Evolutionary conservation across 768 basidiomycete genomes (phyloP).

Genomic region (Postia placenta): DNA sequence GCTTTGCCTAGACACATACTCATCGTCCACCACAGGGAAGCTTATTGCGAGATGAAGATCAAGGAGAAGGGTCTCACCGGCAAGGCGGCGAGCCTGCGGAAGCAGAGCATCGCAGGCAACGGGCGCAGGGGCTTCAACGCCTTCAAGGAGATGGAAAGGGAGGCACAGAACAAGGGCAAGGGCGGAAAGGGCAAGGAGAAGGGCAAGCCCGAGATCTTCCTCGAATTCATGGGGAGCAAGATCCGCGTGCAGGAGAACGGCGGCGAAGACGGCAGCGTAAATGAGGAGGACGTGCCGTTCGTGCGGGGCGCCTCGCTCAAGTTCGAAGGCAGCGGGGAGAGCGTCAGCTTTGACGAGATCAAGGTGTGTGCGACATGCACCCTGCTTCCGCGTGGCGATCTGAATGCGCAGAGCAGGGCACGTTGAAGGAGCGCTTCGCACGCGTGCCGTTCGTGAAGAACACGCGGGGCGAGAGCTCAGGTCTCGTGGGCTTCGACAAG

Average conservation of each 20-base stretch:
- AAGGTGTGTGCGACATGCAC: constrained; percentile 31
- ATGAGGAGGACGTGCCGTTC: constrained; percentile 36
- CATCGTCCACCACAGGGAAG: constrained; percentile 45
- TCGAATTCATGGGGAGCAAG: constrained; percentile 71
- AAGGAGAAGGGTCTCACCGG: constrained; percentile 87
- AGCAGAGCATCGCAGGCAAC: constrained; percentile 43
- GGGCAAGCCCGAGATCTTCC: constrained; percentile 50
- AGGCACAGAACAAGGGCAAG: constrained; percentile 19
- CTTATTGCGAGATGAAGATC: constrained; percentile 93
- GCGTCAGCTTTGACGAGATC: constrained; percentile 59
- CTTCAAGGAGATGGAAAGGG: constrained; percentile 56
- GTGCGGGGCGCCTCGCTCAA: constrained; percentile 40
- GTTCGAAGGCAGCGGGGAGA: constrained; percentile 46
- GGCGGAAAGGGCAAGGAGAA: constrained; percentile 27
- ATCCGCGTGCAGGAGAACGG: constrained; percentile 55
- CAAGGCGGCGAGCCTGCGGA: constrained; percentile 56
- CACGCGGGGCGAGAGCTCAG: constrained; percentile 37
- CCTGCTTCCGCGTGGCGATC: neutral
- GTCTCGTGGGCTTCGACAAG: constrained; percentile 55
- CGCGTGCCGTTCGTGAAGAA: constrained; percentile 44
- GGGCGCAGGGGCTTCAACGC: constrained; percentile 66
- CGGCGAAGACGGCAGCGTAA: constrained; percentile 36
- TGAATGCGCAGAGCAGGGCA: constrained; percentile 24
- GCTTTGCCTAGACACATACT: neutral
- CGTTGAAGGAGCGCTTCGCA: constrained; percentile 41